Evolutionary conservation across 2,329 filamentous ascomycete genomes (phyloP).

Genomic region (Teratosphaeria pseudoeucalypti): DNA sequence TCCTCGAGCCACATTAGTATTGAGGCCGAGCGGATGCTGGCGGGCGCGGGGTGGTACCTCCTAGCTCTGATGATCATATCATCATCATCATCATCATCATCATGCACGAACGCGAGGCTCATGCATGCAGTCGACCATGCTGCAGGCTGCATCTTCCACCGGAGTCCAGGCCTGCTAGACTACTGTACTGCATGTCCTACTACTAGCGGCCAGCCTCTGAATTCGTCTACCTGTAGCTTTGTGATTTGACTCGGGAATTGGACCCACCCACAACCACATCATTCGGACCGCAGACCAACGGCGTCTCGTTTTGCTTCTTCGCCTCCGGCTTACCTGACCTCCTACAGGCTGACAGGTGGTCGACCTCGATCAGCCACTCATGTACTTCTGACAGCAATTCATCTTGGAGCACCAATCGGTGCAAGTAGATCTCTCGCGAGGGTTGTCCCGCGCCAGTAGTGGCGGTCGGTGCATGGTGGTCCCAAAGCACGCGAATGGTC

Average conservation of each 20-base stretch:
- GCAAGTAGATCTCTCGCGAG: not conserved
- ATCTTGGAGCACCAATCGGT: not conserved
- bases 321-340: not conserved
- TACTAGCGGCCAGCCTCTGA: too few species aligned
- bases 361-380: not conserved
- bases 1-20: not conserved
- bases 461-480: too few species aligned
- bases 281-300: not conserved
- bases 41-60: not conserved
- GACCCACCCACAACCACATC: not conserved
- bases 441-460: too few species aligned
- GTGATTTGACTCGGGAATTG: not conserved
- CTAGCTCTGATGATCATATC: too few species aligned
- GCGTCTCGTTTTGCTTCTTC: not conserved
- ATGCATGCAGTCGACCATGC: not conserved
- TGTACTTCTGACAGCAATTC: not conserved
- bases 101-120: not conserved
- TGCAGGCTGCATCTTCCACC: not conserved
- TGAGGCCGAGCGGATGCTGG: not conserved
- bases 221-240: not conserved
- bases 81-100: too few species aligned
- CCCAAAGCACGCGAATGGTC: not conserved
- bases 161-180: not conserved
- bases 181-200: not conserved
- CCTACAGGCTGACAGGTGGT: not conserved